A percentile compares a stretch with the other conserved stretches of the same genome.
These are phyloP conservation scores for Phellinidium pouzarii DNA, from an alignment of 1,284 basidiomycete species.

Conservation along the genomic window DNA sequence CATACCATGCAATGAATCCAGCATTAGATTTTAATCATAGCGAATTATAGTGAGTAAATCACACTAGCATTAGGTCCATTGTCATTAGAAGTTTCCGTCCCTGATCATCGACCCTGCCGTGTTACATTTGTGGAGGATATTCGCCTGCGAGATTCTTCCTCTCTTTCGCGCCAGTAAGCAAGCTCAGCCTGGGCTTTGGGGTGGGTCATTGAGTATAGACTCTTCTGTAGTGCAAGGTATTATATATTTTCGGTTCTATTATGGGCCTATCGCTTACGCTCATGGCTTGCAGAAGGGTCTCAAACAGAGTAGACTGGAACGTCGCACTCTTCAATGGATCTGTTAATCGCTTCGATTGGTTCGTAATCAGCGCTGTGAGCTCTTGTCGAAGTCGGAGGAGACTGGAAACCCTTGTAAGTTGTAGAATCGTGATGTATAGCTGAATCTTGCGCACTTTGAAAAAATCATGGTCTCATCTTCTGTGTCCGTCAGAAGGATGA, in stretches of 20 bases:
- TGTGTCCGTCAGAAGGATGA: conserved; percentile 72
- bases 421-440: neutral
- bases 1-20: neutral
- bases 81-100: neutral
- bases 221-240: conserved; percentile 23
- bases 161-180: conserved; percentile 51
- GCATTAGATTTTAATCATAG: neutral
- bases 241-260: conserved; percentile 1
- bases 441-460: conserved; percentile 56
- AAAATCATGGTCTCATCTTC: conserved; percentile 94
- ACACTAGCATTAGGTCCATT: neutral
- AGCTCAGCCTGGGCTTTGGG: conserved; percentile 51
- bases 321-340: conserved; percentile 60
- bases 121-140: conserved; percentile 28
- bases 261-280: conserved; percentile 45
- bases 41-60: neutral
- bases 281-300: conserved; percentile 68
- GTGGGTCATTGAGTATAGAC: conserved; percentile 41
- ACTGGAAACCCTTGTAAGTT: conserved; percentile 35
- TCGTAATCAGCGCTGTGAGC: conserved; percentile 69
- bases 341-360: conserved; percentile 63
- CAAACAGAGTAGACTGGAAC: conserved; percentile 69
- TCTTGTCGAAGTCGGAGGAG: conserved; percentile 82
- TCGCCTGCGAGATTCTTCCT: conserved; percentile 46
- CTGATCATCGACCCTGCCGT: conserved; percentile 2